phyloP scores from a whole-genome alignment of 2,329 filamentous ascomycete genomes.

The Aplosporella prunicola region DNA sequence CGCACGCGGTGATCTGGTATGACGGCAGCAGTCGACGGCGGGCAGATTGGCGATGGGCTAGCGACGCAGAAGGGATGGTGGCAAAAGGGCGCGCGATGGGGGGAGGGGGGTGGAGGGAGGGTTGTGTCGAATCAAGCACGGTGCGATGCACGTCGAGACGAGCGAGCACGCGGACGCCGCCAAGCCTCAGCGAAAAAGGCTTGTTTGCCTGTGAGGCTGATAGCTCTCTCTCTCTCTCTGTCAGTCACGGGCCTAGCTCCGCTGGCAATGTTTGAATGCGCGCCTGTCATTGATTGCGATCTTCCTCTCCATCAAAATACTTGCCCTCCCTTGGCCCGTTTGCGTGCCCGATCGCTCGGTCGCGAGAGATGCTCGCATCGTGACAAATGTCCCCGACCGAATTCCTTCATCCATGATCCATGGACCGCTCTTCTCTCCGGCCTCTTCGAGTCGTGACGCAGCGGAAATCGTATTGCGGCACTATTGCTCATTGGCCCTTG shows the following conservation, averaged over 20 bases:
- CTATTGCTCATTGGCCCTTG: too few species aligned
- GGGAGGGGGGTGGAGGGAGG: constrained; percentile 8
- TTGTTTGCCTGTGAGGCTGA: constrained; percentile 9
- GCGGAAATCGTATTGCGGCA: too few species aligned
- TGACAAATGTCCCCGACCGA: too few species aligned
- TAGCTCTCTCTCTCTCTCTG: neutral
- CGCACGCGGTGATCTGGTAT: constrained; percentile 10
- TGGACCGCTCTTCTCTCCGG: too few species aligned
- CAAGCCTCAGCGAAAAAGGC: constrained; percentile 10
- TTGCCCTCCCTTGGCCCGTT: constrained; percentile 12
- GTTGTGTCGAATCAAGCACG: constrained; percentile 10
- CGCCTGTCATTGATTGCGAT: too few species aligned
- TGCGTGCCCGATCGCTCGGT: too few species aligned
- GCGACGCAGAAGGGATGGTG: constrained; percentile 28
- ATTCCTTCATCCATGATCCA: too few species aligned
- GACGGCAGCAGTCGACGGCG: constrained; percentile 11
- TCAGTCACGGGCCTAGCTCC: constrained; percentile 5
- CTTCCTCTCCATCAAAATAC: too few species aligned
- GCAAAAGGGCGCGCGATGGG: constrained; percentile 10
- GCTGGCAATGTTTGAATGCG: too few species aligned
- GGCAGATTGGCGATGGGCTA: constrained; percentile 31
- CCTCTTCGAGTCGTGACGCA: too few species aligned
- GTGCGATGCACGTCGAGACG: constrained; percentile 8
- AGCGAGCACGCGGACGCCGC: constrained; percentile 9
- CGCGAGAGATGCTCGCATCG: too few species aligned